Base-by-base conservation (phyloP, 768 basidiomycete species). In the Postia placenta region DNA sequence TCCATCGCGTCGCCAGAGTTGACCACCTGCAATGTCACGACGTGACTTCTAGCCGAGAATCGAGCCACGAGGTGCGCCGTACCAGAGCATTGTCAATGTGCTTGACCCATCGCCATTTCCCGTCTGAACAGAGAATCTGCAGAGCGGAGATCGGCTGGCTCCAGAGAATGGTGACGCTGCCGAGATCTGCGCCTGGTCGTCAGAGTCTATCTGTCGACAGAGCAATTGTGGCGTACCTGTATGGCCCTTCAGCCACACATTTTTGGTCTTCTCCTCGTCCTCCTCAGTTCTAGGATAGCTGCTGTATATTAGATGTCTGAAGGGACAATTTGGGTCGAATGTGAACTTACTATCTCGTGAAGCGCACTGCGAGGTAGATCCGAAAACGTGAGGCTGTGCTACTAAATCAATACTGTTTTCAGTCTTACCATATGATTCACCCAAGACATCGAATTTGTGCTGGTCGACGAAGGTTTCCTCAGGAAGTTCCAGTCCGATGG, bases 401-500 rank as follows among this genome's bases (percentile, higher is more conserved):
- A 7, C 7, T 22, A 1, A 15, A 1, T 5, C 9, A 6, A 22
- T 22, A 25, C 5, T 27, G 15, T 2, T 6, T 14, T 15, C 19
- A 26, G 11, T 17, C 15, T 20, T 45, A 72, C 72, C 61, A 49
- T 63, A 72, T 15, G 69, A 62, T 47, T 75, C 71, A 2, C 70
- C 67, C 0, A 55, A 57, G 0, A 65, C 60, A 12, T 67, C 64
- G 37, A 68, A 75, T 0, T 56, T 58, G 52, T 78, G 74, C 19
- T 62, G 50, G 11, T 72, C 59, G 3, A 71, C 68, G 23, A 76
- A 65, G 0, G 69, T 62, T 2, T 76, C 71, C 50, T 78, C 74
- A 1, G 71, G 72, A 6, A 78, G 56, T 46, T 74, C 74, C 26
- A 78, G 53, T 1, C 74, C 73, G 1, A 73, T 55, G 0, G 75